A percentile compares a stretch with the other conserved stretches of the same genome.
phyloP scores from a whole-genome alignment of 1,284 basidiomycete genomes.

The Leccinum subfulvum region DNA sequence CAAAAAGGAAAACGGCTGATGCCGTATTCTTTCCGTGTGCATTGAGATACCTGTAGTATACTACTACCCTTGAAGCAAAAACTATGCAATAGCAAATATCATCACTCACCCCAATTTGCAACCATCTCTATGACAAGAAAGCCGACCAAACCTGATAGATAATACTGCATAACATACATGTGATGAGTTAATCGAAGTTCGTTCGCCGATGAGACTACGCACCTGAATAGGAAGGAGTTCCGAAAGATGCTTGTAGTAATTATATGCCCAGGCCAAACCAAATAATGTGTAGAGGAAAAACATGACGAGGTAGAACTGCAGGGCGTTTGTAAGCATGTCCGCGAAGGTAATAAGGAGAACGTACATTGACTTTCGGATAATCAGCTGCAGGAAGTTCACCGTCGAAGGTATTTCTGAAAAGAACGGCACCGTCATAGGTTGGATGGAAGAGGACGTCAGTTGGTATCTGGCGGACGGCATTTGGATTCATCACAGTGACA shows the following conservation, averaged over 20 bases:
- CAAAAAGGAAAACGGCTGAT: constrained; percentile 81
- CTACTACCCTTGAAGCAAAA: constrained; percentile 36
- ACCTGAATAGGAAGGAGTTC: constrained; percentile 88
- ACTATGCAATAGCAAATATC: background rate
- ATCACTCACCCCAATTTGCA: constrained; percentile 72
- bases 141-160: constrained; percentile 84
- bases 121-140: constrained; percentile 94
- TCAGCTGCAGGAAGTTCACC: constrained; percentile 91
- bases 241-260: constrained; percentile 80
- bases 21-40: constrained; percentile 77
- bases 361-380: constrained; percentile 95
- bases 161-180: constrained; percentile 58
- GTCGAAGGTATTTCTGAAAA: constrained; percentile 87
- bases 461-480: constrained; percentile 35
- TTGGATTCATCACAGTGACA: constrained; percentile 59
- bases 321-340: constrained; percentile 3
- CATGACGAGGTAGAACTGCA: constrained; percentile 86
- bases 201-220: constrained; percentile 19
- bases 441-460: constrained; percentile 67
- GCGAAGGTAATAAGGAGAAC: constrained; percentile 31
- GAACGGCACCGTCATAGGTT: constrained; percentile 77
- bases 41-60: constrained; percentile 88
- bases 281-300: constrained; percentile 74
- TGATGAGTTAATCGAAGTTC: constrained; percentile 6
- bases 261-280: constrained; percentile 76